These are phyloP conservation scores for Stevia rebaudiana DNA, from an alignment of 140 eudicot genomes.

Conservation along the genomic window DNA sequence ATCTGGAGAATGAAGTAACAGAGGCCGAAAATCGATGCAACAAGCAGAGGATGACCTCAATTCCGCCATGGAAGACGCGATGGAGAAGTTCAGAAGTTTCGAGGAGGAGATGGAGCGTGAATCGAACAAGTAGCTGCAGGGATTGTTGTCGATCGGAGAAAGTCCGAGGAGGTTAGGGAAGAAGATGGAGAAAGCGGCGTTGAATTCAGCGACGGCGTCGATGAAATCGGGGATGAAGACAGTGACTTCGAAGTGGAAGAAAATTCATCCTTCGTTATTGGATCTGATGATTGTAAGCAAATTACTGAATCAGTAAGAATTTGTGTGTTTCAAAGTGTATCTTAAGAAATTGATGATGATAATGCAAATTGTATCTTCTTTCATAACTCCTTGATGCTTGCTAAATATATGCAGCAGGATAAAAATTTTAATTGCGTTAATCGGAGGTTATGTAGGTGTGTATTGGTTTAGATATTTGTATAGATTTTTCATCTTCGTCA, in stretches of 20 bases:
- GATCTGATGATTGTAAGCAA: slow-evolving; percentile 15
- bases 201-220: slow-evolving; percentile 69
- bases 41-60: slow-evolving; percentile 60
- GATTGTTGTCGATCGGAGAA: slow-evolving; percentile 49
- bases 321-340: too few species aligned
- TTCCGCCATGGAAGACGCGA: slow-evolving; percentile 70
- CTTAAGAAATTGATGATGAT: slow-evolving; percentile 8
- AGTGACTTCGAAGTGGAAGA: slow-evolving; percentile 42
- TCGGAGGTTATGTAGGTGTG: too few species aligned
- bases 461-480: too few species aligned
- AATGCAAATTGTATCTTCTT: slow-evolving; percentile 6
- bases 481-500: too few species aligned
- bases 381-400: neutral
- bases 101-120: slow-evolving; percentile 65
- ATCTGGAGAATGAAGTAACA: slow-evolving; percentile 29
- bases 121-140: slow-evolving; percentile 35
- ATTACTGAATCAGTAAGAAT: slow-evolving; percentile 5
- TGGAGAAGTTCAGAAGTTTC: slow-evolving; percentile 60
- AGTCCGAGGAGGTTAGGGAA: slow-evolving; percentile 56
- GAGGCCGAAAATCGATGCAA: slow-evolving; percentile 40
- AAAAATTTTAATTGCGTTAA: too few species aligned
- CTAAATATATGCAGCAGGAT: neutral
- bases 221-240: slow-evolving; percentile 81
- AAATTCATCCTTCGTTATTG: slow-evolving; percentile 70
- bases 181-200: slow-evolving; percentile 61